Base-by-base conservation (phyloP, 1,284 basidiomycete species). In the Volvariella volvacea region DNA sequence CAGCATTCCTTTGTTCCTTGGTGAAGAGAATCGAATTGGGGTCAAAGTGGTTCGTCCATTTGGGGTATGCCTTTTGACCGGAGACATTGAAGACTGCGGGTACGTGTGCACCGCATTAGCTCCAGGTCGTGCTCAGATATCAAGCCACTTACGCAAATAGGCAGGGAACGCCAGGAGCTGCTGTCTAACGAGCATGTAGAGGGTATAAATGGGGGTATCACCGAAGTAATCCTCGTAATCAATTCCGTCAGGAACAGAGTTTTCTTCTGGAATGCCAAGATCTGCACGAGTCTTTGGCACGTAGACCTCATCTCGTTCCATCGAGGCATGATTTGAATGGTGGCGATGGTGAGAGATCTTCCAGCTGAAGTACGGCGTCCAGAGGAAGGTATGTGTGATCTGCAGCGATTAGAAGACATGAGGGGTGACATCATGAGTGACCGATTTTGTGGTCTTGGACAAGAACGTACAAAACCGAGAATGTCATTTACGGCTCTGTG, bases 161-260 rank as follows among this genome's bases (percentile, higher is more conserved):
- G 78, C 74, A 14, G 71, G 76, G 64, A 87, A 90, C 2, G 88
- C 89, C 16, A 87, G 71, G 9, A 88, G 67, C 63, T 93, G 90
- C 52, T 75, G 73, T 14, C 71, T 65, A 42, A 78, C 53, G 34
- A 78, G 62, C 65, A 69, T 73, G 52, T 62, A 69, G 6, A 79
- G 57, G 0, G 77, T 80, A 51, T 74, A 80, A 33, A 82, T 59
- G 0, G 78, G 78, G 1, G 78, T 78, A 46, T 82, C 78, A 34
- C 74, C 75, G 39, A 80, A 66, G 33, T 74, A 60, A 34, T 80
- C 77, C 9, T 76, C 70, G 54, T 72, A 80, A 55, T 79, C 70
- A 34, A 75, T 63, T 16, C 57, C 51, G 12, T 54, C 41, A 10
- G 22, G 36, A 16, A 58, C 52, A n/a, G 34, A 36, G 8, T 48